phyloP scores from a whole-genome alignment of 495 filamentous ascomycete species.

The Rhizodiscina lignyota region DNA sequence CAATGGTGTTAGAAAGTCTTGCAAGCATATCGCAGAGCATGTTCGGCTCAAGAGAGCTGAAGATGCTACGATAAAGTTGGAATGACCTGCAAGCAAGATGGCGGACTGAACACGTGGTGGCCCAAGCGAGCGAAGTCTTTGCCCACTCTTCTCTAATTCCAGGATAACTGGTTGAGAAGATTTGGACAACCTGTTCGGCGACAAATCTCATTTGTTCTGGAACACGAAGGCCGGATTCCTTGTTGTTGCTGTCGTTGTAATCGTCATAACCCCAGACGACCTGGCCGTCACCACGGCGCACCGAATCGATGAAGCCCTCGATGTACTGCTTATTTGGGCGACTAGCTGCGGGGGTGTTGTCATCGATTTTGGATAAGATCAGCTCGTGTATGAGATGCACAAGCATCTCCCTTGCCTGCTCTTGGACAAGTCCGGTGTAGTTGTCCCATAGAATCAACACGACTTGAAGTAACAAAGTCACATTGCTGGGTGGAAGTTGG shows the following conservation, averaged over 20 bases:
- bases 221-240: slow-evolving; percentile 60
- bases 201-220: slow-evolving; percentile 73
- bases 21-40: slow-evolving; percentile 96
- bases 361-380: slow-evolving; percentile 77
- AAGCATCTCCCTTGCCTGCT: slow-evolving; percentile 93
- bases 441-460: slow-evolving; percentile 93
- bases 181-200: slow-evolving; percentile 60
- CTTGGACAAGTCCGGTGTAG: slow-evolving; percentile 86
- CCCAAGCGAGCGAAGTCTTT: slow-evolving; percentile 79
- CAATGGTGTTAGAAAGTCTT: slow-evolving; percentile 85
- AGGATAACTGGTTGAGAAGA: slow-evolving; percentile 75
- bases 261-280: slow-evolving; percentile 94
- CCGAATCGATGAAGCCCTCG: slow-evolving; percentile 78
- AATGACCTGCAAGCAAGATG: slow-evolving; percentile 94
- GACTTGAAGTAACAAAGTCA: slow-evolving; percentile 77
- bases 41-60: slow-evolving; percentile 69
- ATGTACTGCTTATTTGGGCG: slow-evolving; percentile 51
- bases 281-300: slow-evolving; percentile 67
- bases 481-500: slow-evolving; percentile 54
- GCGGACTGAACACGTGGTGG: slow-evolving; percentile 88
- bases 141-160: slow-evolving; percentile 80
- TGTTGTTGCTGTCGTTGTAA: slow-evolving; percentile 54
- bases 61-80: slow-evolving; percentile 89
- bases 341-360: slow-evolving; percentile 33
- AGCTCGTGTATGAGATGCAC: slow-evolving; percentile 96